Conservation (phyloP, 140 eudicot genomes). For the Erigeron philadelphicus region DNA sequence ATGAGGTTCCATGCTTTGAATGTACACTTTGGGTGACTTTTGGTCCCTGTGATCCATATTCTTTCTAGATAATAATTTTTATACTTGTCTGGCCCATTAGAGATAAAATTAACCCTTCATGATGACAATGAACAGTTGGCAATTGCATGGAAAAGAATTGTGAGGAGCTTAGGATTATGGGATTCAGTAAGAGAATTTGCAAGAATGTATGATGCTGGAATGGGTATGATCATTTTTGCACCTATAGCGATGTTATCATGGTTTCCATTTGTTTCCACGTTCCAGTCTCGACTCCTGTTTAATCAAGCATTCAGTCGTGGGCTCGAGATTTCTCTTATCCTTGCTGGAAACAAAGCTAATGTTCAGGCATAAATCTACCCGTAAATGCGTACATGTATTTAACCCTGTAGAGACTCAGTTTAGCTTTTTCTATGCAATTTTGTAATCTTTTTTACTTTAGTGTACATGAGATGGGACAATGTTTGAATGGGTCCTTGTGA, state of each 20-base stretch:
- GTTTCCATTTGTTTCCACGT: conserved; percentile 94
- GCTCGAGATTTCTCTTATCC: conserved; percentile 87
- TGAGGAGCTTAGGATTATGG: conserved; percentile 78
- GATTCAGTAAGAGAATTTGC: conserved; percentile 91
- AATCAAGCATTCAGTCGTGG: conserved; percentile 99
- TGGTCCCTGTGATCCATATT: neutral
- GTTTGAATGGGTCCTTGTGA: conserved; percentile 26
- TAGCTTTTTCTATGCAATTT: neutral
- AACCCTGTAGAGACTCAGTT: conserved; percentile 6
- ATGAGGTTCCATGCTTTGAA: neutral
- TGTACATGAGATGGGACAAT: conserved; percentile 4
- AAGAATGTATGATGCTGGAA: conserved; percentile 95
- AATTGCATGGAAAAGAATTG: conserved; percentile 59
- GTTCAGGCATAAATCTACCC: conserved; percentile 39
- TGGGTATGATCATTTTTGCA: conserved; percentile 85
- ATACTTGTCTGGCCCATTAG: neutral
- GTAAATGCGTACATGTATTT: conserved; percentile 10
- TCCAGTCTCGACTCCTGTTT: conserved; percentile 93
- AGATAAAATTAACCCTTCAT: neutral
- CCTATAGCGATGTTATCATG: conserved; percentile 94
- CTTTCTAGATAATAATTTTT: neutral
- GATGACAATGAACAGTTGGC: conserved; percentile 56
- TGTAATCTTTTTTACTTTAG: conserved; percentile 11
- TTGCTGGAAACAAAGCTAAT: conserved; percentile 98
- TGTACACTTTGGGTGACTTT: conserved; percentile 7